A percentile compares a stretch with the other conserved stretches of the same genome.
phyloP scores from a whole-genome alignment of 495 filamentous ascomycete species.

The Lepraria neglecta region DNA sequence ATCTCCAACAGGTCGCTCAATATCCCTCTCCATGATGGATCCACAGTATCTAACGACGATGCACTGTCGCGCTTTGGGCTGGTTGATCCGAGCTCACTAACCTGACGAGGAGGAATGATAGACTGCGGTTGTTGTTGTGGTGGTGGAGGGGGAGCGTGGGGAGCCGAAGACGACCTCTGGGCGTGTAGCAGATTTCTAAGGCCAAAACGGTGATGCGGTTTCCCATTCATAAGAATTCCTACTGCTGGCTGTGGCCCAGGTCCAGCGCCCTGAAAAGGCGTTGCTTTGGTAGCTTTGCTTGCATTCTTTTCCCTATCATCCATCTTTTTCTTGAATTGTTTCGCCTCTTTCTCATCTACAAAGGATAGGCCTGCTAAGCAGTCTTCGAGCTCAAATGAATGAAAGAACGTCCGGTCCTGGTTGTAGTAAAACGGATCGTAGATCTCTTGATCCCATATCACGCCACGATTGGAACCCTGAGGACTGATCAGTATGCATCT shows the following conservation, averaged over 20 bases:
- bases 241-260: constrained; percentile 43
- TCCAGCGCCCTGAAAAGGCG: constrained; percentile 56
- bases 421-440: constrained; percentile 93
- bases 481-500: constrained; percentile 5
- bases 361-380: constrained; percentile 88
- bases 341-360: constrained; percentile 92
- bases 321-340: constrained; percentile 89
- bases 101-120: constrained; percentile 32
- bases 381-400: constrained; percentile 90
- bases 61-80: constrained; percentile 40
- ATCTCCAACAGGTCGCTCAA: constrained; percentile 75
- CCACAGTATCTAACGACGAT: constrained; percentile 69
- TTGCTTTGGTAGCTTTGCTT: constrained; percentile 72
- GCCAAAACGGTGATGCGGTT: constrained; percentile 42
- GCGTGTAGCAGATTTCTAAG: constrained; percentile 62
- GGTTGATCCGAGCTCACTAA: constrained; percentile 23
- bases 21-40: constrained; percentile 78
- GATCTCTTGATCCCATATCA: constrained; percentile 98
- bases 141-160: constrained; percentile 45
- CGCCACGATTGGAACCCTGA: constrained; percentile 73
- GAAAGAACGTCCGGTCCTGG: constrained; percentile 93
- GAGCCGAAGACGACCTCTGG: constrained; percentile 60
- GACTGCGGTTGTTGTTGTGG: constrained; percentile 42
- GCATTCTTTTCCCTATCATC: constrained; percentile 90
- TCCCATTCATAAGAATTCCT: constrained; percentile 38